Percentiles rank a stretch among this genome's conserved stretches.
Conservation (phyloP, 768 basidiomycete genomes). For the Filobasidium floriforme region DNA sequence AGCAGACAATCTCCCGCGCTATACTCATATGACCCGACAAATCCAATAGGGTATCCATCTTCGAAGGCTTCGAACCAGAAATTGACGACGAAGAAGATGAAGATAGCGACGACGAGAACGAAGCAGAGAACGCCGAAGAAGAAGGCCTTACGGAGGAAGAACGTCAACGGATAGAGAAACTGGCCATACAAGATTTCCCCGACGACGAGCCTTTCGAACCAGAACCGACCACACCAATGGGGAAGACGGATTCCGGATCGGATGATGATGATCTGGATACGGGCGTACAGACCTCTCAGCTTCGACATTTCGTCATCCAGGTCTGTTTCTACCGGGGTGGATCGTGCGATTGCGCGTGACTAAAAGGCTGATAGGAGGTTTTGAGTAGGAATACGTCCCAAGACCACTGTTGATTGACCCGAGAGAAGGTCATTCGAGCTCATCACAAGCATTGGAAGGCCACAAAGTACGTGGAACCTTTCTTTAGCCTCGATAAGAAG, state of each 20-base stretch:
- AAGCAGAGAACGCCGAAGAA: conserved; percentile 19
- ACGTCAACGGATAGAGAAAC: conserved; percentile 1
- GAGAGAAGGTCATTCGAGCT: conserved; percentile 37
- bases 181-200: conserved; percentile 18
- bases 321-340: conserved; percentile 48
- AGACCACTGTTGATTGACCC: conserved; percentile 73
- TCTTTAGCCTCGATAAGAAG: too few relatives aligned
- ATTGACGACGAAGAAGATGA: conserved; percentile 37
- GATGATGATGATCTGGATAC: conserved; percentile 41
- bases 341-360: too few relatives aligned
- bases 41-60: conserved; percentile 51
- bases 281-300: conserved; percentile 69
- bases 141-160: conserved; percentile 17
- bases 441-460: conserved; percentile 28
- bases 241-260: conserved; percentile 40
- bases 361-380: too few relatives aligned
- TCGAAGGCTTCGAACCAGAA: conserved; percentile 65
- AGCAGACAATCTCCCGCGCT: neutral
- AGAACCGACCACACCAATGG: conserved; percentile 9
- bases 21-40: neutral
- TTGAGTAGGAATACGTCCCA: conserved; percentile 69
- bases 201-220: conserved; percentile 23
- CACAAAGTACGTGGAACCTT: conserved; percentile 29
- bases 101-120: conserved; percentile 51
- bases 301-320: conserved; percentile 94